Conservation (phyloP, 345 rosid species). For the Populus simonii region DNA sequence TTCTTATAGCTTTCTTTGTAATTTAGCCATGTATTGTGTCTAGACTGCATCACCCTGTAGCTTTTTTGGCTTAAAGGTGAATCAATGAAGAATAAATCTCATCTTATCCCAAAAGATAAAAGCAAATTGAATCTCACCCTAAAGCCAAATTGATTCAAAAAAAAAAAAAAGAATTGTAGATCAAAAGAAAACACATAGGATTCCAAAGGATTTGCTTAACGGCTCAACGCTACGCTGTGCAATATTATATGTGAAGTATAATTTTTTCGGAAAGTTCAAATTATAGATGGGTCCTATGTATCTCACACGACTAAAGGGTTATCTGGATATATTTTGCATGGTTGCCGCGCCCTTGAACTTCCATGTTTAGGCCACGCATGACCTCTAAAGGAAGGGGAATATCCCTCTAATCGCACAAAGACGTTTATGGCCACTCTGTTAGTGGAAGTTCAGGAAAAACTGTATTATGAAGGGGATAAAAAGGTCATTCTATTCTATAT, state of each 20-base stretch:
- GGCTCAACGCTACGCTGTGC: not conserved
- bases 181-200: constrained; percentile 41
- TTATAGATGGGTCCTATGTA: constrained; percentile 19
- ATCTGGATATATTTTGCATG: constrained; percentile 12
- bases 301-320: not conserved
- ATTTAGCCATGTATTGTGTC: not conserved
- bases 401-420: constrained; percentile 7
- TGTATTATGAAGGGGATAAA: constrained; percentile 15
- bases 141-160: constrained; percentile 38
- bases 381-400: constrained; percentile 18
- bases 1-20: not conserved
- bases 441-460: not conserved
- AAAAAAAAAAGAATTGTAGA: constrained; percentile 19
- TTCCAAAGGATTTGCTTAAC: constrained; percentile 31
- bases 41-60: not conserved
- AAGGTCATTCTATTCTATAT: constrained; percentile 19
- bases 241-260: not conserved
- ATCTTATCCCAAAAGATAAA: constrained; percentile 45
- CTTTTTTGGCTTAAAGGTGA: constrained; percentile 29
- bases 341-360: constrained; percentile 14
- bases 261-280: not conserved
- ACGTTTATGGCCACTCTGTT: not conserved
- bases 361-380: constrained; percentile 22
- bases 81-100: constrained; percentile 41
- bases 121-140: constrained; percentile 46